Base-by-base conservation (phyloP, 306 rosid genomes). In the Arachis hypogaea region DNA sequence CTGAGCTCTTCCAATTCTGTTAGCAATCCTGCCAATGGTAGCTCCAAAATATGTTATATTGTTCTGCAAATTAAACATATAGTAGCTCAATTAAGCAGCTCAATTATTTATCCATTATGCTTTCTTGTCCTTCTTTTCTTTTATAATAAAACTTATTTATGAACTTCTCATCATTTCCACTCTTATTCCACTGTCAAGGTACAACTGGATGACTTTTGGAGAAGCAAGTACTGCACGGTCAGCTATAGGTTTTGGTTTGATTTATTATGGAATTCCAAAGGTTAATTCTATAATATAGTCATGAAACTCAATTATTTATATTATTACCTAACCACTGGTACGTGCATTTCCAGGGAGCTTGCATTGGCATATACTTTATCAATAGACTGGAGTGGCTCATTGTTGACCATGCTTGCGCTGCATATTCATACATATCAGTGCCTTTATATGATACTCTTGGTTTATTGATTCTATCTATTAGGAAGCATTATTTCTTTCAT, bases 131-230 rank as follows among this genome's bases (percentile, higher is more conserved):
- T 73, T 59, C 6, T 51, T 69, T 54, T 40, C 0, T 54, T 66
- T 66, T 75, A 44, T 43, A 52, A 30, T 59, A 10, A n/a, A 63
- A 45, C 65, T 69, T 67, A 29, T 57, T 67, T 68, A 67, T 72
- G 73, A 22, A 3, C n/a, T 81, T 65, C 82, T 73, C 64, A 78
- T 74, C 49, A 46, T 75, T 66, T 66, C 66, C 67, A 38, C 63
- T 73, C 49, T 49, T 54, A 50, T 60, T 81, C 61, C 60, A 9
- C 66, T 59, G 50, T 66, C 28, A 71, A 93, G 99, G 86, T 94
- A 94, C 89, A 92, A 94, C 81, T 94, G 99, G 99, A 89, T 94
- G 89, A 94, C 99, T 30, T 94, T 75, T 77, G 99, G 99, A 88
- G 99, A 94, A 84, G 93, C 87, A 8, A 93, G 91, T 44, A 87